Percentiles rank a stretch among this genome's conserved stretches.
Evolutionary conservation across 2,329 filamentous ascomycete species (phyloP).

Genomic region (Neonectria neomacrospora): DNA sequence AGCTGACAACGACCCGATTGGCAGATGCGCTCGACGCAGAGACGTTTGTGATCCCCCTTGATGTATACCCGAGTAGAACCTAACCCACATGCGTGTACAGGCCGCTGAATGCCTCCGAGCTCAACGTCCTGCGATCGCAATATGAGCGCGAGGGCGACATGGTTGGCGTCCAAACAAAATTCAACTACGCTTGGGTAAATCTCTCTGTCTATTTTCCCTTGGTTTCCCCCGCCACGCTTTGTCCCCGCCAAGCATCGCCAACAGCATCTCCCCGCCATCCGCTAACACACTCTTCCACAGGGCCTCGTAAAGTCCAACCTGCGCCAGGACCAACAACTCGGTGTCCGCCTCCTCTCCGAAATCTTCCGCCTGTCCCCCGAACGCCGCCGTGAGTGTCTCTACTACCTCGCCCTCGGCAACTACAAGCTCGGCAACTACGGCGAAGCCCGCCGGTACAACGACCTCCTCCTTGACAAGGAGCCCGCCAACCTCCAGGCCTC

Average conservation of each 20-base stretch:
- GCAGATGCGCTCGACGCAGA: conserved; percentile 97
- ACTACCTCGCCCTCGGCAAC: conserved; percentile 96
- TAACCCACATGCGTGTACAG: conserved; percentile 55
- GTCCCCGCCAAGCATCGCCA: background rate
- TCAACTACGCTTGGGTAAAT: conserved; percentile 97
- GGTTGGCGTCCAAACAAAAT: conserved; percentile 97
- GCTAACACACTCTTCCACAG: conserved; percentile 56
- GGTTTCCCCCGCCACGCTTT: background rate
- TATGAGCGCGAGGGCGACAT: conserved; percentile 98
- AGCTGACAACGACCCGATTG: conserved; percentile 25
- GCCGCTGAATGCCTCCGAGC: conserved; percentile 89
- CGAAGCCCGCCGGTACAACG: conserved; percentile 94
- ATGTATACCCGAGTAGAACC: conserved; percentile 12
- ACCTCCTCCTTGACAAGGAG: conserved; percentile 89
- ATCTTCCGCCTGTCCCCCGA: conserved; percentile 96
- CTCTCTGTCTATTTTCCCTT: conserved; percentile 13
- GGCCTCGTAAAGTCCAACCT: conserved; percentile 93
- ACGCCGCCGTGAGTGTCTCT: conserved; percentile 95
- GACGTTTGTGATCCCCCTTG: conserved; percentile 68
- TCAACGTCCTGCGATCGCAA: conserved; percentile 90
- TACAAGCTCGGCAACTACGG: conserved; percentile 99
- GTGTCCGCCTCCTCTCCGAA: conserved; percentile 91
- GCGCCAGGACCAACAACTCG: conserved; percentile 90
- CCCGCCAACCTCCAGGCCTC: conserved; percentile 89
- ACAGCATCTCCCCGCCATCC: conserved; percentile 4